phyloP scores from a whole-genome alignment of 1,284 basidiomycete genomes.

The Agaricales sp. region DNA sequence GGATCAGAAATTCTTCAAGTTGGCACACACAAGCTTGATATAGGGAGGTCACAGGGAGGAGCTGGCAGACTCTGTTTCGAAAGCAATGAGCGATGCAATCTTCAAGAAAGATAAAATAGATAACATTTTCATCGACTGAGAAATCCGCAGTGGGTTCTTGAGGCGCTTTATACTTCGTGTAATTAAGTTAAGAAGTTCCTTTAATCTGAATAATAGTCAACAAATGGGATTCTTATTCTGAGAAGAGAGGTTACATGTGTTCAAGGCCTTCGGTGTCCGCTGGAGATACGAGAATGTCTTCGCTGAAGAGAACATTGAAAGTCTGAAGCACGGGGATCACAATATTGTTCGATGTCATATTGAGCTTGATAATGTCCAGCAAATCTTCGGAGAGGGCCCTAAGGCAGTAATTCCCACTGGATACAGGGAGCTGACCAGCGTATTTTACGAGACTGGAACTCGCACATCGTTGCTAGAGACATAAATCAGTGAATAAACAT shows the following conservation, averaged over 20 bases:
- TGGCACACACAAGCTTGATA: neutral
- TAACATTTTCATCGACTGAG: slow-evolving; percentile 77
- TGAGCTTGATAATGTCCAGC: slow-evolving; percentile 37
- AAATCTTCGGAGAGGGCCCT: slow-evolving; percentile 44
- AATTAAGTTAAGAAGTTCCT: slow-evolving; percentile 37
- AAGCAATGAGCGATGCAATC: slow-evolving; percentile 3
- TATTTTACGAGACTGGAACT: slow-evolving; percentile 52
- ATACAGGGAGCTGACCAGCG: slow-evolving; percentile 38
- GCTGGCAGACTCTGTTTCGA: slow-evolving; percentile 6
- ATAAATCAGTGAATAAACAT: slow-evolving; percentile 9
- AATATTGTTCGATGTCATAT: slow-evolving; percentile 53
- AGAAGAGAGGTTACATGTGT: slow-evolving; percentile 37
- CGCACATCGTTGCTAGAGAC: slow-evolving; percentile 68
- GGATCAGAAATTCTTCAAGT: slow-evolving; percentile 37
- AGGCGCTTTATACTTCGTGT: slow-evolving; percentile 52
- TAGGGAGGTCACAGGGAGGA: neutral
- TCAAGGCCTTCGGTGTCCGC: slow-evolving; percentile 33
- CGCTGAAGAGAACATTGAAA: slow-evolving; percentile 62
- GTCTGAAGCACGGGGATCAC: slow-evolving; percentile 75
- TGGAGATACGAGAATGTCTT: slow-evolving; percentile 41
- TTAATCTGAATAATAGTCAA: slow-evolving; percentile 26
- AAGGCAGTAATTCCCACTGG: slow-evolving; percentile 30
- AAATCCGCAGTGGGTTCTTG: slow-evolving; percentile 73
- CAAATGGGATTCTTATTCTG: slow-evolving; percentile 9
- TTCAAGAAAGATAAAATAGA: slow-evolving; percentile 15